These are phyloP conservation scores for Saccharomyces uvarum DNA, from an alignment of 1,139 yeast genomes.

Conservation along the genomic window DNA sequence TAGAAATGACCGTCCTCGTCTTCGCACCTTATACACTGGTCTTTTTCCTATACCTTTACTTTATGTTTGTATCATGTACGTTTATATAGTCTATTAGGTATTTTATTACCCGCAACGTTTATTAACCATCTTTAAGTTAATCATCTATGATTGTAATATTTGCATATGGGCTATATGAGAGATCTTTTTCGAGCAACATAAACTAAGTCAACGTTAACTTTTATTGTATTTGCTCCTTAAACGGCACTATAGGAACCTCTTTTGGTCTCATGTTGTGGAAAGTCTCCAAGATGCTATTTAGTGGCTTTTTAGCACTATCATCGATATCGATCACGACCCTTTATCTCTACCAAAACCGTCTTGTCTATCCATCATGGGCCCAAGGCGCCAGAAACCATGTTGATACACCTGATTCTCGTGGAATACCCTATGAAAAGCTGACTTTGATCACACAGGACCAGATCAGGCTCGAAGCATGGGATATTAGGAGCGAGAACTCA, in stretches of 20 bases:
- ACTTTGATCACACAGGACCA: constrained; percentile 63
- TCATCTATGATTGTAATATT: not conserved
- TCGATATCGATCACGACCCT: constrained; percentile 45
- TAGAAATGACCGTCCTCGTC: not conserved
- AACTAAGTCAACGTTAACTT: not conserved
- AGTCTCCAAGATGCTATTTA: constrained; percentile 27
- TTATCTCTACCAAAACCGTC: constrained; percentile 56
- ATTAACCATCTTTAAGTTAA: not conserved
- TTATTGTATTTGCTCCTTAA: not conserved
- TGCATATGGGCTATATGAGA: not conserved
- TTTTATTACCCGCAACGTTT: not conserved
- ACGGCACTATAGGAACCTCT: not conserved
- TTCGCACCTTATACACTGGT: not conserved
- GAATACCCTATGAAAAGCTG: constrained; percentile 60
- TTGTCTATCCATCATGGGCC: constrained; percentile 77
- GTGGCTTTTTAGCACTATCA: constrained; percentile 27
- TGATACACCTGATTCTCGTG: constrained; percentile 69
- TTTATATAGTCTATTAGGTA: not conserved
- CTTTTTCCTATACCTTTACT: not conserved
- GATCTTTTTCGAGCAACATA: not conserved
- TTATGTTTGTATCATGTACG: not conserved
- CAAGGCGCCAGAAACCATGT: constrained; percentile 72
- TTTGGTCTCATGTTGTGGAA: constrained; percentile 10
- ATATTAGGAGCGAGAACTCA: constrained; percentile 37
- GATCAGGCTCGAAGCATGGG: constrained; percentile 44